phyloP scores from a whole-genome alignment of 495 filamentous ascomycete species.

The Aspergillus carlsbadensis region DNA sequence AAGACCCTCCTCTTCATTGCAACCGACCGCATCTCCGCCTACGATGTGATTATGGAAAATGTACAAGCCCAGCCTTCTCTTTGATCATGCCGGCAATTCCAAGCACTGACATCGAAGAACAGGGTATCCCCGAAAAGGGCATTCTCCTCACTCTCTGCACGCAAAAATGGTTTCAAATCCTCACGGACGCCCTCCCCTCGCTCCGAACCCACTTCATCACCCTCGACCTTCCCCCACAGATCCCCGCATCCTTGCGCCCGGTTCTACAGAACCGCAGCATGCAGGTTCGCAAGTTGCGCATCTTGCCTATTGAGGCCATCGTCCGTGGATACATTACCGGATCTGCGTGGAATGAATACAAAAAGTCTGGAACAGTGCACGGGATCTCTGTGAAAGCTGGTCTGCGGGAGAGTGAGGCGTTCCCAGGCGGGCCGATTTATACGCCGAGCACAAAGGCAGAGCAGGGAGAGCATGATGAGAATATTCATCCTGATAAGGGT shows the following conservation, averaged over 20 bases:
- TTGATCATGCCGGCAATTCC: too few relatives aligned
- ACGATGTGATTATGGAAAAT: slow-evolving; percentile 89
- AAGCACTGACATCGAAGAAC: not conserved
- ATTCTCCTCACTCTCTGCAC: slow-evolving; percentile 80
- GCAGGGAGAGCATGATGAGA: slow-evolving; percentile 81
- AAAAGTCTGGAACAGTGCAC: slow-evolving; percentile 74
- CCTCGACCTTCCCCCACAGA: slow-evolving; percentile 59
- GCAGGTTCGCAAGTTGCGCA: slow-evolving; percentile 73
- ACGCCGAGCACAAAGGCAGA: slow-evolving; percentile 92
- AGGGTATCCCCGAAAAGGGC: slow-evolving; percentile 85
- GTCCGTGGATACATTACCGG: slow-evolving; percentile 95
- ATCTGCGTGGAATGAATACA: slow-evolving; percentile 83
- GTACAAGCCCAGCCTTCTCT: slow-evolving; percentile 44
- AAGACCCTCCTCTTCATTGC: slow-evolving; percentile 83
- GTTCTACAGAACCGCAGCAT: slow-evolving; percentile 70
- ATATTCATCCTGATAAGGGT: slow-evolving; percentile 75
- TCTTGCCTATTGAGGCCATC: slow-evolving; percentile 88
- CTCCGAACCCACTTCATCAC: slow-evolving; percentile 77
- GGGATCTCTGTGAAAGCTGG: slow-evolving; percentile 67
- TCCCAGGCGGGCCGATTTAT: slow-evolving; percentile 73
- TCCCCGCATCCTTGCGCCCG: slow-evolving; percentile 46
- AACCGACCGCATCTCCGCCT: slow-evolving; percentile 90
- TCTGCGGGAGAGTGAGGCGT: slow-evolving; percentile 67
- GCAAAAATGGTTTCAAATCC: slow-evolving; percentile 79
- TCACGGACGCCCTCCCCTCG: slow-evolving; percentile 60